Base-by-base conservation (phyloP, 495 filamentous ascomycete species). In the Talaromyces trachyspermus region DNA sequence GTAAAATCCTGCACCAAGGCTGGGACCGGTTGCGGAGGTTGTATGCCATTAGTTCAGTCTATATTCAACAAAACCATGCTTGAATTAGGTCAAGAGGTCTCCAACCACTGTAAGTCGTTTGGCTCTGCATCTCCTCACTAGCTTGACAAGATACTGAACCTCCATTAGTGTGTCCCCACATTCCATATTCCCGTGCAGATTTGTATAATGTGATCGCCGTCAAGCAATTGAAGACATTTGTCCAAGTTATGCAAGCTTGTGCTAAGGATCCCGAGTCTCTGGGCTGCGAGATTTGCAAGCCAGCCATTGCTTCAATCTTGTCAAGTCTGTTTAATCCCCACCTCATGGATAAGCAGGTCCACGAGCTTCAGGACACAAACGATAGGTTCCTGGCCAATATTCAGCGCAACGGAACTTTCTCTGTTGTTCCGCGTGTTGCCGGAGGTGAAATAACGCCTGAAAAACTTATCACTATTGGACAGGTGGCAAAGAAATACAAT, bases 1-100 rank as follows among this genome's bases (percentile, higher is more conserved):
- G 79, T 95, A 56, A 95, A 97, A 65, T 81, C 86, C 2, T 95
- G 88, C 68, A 97, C 91, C 26, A 95, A 95, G 57, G 91, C 90
- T 46, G 91, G 91, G 25, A 95, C 88, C 8, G 91, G 91, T 4
- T 97, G 91, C 59, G 91, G 88, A 55, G 90, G 91, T 11, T 97
- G 91, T 61, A 84, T 97, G 79, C 91, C 91, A 9, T 75, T 97
- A 23, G 86, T 95, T 1, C 87, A 89, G 39, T 83, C 82, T 49
- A 95, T 97, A 58, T 95, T 95, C 79, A 94, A 91, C 69, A 85
- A 83, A 54, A 84, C 88, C 44, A 94, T 97, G 88, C 73, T 80
- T 49, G 83, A 79, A 14, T 89, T 95, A 82, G 91, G 91, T 43
- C 79, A 89, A 47, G 90, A 95, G 65, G 83, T 97, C 23, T 86